These are phyloP conservation scores for Amylocarpus encephaloides DNA, from an alignment of 2,329 filamentous ascomycete genomes.

Conservation along the genomic window DNA sequence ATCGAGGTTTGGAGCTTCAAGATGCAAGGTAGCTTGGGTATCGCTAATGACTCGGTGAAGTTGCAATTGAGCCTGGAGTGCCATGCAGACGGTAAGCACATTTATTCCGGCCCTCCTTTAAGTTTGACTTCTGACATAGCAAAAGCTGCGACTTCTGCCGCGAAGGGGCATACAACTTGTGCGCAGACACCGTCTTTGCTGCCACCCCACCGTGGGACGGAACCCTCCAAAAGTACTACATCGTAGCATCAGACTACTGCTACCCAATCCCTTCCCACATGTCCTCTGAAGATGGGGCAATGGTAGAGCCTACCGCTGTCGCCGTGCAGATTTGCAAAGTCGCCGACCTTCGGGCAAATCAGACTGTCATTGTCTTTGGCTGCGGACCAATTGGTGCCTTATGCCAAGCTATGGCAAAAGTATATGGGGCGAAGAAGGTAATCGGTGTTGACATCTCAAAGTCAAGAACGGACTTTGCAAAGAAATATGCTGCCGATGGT, in stretches of 20 bases:
- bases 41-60: constrained; percentile 11
- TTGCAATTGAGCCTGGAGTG: constrained; percentile 43
- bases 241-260: constrained; percentile 34
- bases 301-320: constrained; percentile 43
- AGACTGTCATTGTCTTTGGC: constrained; percentile 43
- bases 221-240: constrained; percentile 34
- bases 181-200: constrained; percentile 35
- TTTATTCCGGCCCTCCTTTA: no score
- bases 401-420: constrained; percentile 40
- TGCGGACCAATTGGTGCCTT: constrained; percentile 44
- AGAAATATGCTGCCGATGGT: constrained; percentile 39
- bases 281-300: constrained; percentile 27
- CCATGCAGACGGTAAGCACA: constrained; percentile 33
- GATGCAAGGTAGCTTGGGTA: no score
- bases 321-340: constrained; percentile 40
- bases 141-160: constrained; percentile 36
- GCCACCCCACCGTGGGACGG: constrained; percentile 36
- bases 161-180: constrained; percentile 37
- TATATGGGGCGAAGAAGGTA: constrained; percentile 39
- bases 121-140: no score
- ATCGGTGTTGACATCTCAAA: constrained; percentile 41
- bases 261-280: constrained; percentile 33
- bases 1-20: constrained; percentile 24
- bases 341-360: constrained; percentile 34
- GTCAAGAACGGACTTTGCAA: constrained; percentile 38